Evolutionary conservation across 768 basidiomycete species (phyloP), one percentile per base, ranked within the genome.

Genomic region (Suillus fuscotomentosus): DNA sequence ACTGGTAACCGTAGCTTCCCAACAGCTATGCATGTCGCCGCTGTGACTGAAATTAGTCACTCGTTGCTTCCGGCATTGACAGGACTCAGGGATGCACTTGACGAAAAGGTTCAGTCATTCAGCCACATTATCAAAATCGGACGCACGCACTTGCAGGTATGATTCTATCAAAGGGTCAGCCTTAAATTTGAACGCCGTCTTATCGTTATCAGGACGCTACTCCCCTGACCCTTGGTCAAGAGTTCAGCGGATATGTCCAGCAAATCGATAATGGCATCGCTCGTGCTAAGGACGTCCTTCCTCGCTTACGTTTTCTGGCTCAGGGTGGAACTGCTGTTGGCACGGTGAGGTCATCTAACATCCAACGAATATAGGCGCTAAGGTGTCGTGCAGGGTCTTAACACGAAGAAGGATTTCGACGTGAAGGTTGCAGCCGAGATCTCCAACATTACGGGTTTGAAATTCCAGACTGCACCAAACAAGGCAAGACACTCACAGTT

Each of bases 281-380:
- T 60, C 88, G 97, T 53, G 84, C 94, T 60, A 86, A 91, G 74
- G 88, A 79, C 60, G 88, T 89, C 36, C 78, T 99, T 57, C 95
- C 96, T 53, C 89, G 97, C 57, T 75, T 99, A 68, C 91, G 90
- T 75, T 79, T 88, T 71, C 86, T 99, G 63, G 97, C 97, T 47
- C 97, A 99, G 77, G 97, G 97, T 70, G 97, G 97, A 59, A 99
- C 97, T 45, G 97, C 97, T 54, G 97, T 99, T 60, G 97, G 97
- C 67, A 99, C 97, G 63, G 95, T 95, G 70, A 76, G 91, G 64
- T 38, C 24, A 3, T 42, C 31, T n/a, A 14, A 11, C 8, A 50
- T 60, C 45, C n/a, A 24, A 20, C 54, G 11, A 36, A 38, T 54
- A 51, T 36, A 59, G 6, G 22, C 60, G 50, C 50, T 68, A 62